Base-by-base conservation (phyloP, 768 basidiomycete genomes). In the Leccinum variicolor region DNA sequence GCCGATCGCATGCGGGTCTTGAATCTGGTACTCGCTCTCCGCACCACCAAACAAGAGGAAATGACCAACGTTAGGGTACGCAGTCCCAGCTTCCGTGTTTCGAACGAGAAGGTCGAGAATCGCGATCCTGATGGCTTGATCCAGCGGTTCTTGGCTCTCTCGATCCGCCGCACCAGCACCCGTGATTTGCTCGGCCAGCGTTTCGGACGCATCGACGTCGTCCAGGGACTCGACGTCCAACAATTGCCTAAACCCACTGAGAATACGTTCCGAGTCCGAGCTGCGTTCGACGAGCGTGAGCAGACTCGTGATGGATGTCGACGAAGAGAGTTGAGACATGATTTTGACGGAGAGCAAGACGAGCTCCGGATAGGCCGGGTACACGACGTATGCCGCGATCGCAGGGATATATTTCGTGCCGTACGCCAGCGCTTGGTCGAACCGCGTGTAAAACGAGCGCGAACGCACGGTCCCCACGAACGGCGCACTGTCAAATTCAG, bases 31-130 rank as follows among this genome's bases (percentile, higher is more conserved):
- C 28, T 86, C 83, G 8, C 75, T 74, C n/a, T 77, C 77, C 2
- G 78, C 70, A 3, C 80, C 76, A 21, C 90, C 89, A 64, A 95
- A 91, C 21, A 97, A 79, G 11, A 98, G 75, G 74, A 92, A 90
- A 72, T 97, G 94, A 0, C 90, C 89, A 19, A 96, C 66, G 64
- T 94, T 97, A 6, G 94, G 94, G 62, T 84, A 91, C 0, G 83
- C 73, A 9, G 81, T 74, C 46, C 76, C 79, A 0, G 74, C 69
- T n/a, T 81, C 75, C 0, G 94, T 94, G 58, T 88, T 90, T 56
- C 84, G 84, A 43, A 92, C 83, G 53, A 98, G 79, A 11, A 98
- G 75, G 60, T 95, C 87, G 50, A 98, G 82, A 5, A 91, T 85
- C 0, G 89, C 84, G 1, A 89, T 74, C 36, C 91, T 75, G 54